Evolutionary conservation across 495 filamentous ascomycete genomes (phyloP).

Genomic region (Lasiosphaeria miniovina): DNA sequence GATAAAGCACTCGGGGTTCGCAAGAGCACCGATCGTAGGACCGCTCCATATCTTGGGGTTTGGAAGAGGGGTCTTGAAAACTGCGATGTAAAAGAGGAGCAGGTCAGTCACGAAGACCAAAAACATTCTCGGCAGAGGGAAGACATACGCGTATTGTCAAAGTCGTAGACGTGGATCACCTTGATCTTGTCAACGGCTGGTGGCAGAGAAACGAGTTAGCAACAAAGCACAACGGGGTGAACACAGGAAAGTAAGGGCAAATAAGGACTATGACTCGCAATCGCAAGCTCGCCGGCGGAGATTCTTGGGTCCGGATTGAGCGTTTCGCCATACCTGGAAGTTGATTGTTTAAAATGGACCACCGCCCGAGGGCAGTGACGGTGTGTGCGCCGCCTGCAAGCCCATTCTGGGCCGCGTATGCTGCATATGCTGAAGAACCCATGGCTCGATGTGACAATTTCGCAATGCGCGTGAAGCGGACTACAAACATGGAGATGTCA

Average conservation of each 20-base stretch:
- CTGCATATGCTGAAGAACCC: slow-evolving; percentile 25
- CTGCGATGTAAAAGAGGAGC: slow-evolving; percentile 38
- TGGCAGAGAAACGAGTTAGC: slow-evolving; percentile 16
- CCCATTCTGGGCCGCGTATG: slow-evolving; percentile 27
- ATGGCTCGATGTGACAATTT: slow-evolving; percentile 22
- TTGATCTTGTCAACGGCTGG: slow-evolving; percentile 65
- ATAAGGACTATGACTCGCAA: too few species aligned
- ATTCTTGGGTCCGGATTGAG: too few species aligned
- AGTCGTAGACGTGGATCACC: slow-evolving; percentile 92
- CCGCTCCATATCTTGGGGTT: slow-evolving; percentile 86
- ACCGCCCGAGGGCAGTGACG: slow-evolving; percentile 70
- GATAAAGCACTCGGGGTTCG: slow-evolving; percentile 69
- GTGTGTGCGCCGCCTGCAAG: slow-evolving; percentile 44
- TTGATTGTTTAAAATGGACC: slow-evolving; percentile 72
- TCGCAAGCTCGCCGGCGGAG: too few species aligned
- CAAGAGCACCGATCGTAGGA: slow-evolving; percentile 69
- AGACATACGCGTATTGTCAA: slow-evolving; percentile 86
- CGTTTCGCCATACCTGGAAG: slow-evolving; percentile 51
- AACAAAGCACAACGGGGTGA: slow-evolving; percentile 4
- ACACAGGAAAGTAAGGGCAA: slow-evolving; percentile 6
- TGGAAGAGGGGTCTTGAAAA: slow-evolving; percentile 86
- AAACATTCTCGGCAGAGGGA: not conserved
- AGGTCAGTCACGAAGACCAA: slow-evolving; percentile 8
- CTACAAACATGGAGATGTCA: slow-evolving; percentile 21
- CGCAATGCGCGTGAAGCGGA: slow-evolving; percentile 18